Conservation (phyloP, 2,329 filamentous ascomycete genomes). For the Gnomoniopsis smithogilvyi region DNA sequence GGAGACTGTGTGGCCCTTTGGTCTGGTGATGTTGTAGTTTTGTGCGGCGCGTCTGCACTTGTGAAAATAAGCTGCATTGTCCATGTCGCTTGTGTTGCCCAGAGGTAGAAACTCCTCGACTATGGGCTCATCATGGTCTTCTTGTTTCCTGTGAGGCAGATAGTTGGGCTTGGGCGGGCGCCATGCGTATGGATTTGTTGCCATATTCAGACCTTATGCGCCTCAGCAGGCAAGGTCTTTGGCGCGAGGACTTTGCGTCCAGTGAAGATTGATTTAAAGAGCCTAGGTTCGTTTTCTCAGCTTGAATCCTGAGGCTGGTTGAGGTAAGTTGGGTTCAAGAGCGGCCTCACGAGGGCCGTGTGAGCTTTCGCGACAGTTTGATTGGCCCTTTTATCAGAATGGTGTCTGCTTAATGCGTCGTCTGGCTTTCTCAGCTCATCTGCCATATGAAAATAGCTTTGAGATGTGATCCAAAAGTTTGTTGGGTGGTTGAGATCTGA, state of each 20-base stretch:
- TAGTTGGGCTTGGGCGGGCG: conserved; percentile 59
- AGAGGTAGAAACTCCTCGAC: conserved; percentile 53
- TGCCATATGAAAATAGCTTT: no score
- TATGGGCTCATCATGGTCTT: conserved; percentile 46
- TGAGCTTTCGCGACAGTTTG: no score
- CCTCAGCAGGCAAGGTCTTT: neutral
- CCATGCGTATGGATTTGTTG: conserved; percentile 48
- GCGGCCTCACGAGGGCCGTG: no score
- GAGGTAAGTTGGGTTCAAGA: no score
- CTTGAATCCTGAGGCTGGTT: no score
- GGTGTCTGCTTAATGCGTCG: no score
- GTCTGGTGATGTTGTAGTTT: conserved; percentile 69
- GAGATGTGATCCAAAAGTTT: no score
- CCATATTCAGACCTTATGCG: conserved; percentile 24
- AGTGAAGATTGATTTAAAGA: neutral
- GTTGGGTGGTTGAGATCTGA: no score
- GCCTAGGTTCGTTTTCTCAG: no score
- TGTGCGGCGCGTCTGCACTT: conserved; percentile 56
- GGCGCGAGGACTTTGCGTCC: neutral
- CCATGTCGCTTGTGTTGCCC: conserved; percentile 47
- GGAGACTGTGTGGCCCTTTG: conserved; percentile 85
- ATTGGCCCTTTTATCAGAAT: no score
- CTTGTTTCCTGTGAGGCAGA: conserved; percentile 45
- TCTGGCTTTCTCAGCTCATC: no score
- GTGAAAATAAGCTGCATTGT: conserved; percentile 54